phyloP scores from a whole-genome alignment of 2,329 filamentous ascomycete genomes.

The Aspergillus aculeatus region DNA sequence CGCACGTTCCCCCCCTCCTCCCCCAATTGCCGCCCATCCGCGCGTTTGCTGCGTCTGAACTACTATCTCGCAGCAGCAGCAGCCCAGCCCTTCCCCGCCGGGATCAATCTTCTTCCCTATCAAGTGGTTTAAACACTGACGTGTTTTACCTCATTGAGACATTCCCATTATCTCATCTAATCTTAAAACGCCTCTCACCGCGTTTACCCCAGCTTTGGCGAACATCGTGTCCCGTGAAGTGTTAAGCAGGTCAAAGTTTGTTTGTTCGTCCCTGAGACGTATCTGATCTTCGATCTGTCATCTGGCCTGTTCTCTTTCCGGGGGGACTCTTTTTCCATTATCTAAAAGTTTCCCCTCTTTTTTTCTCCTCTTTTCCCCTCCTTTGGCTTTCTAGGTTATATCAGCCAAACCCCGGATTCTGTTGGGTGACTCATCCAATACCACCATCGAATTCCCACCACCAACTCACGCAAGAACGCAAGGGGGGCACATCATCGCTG shows the following conservation, averaged over 20 bases:
- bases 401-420: background rate
- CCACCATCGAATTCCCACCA: background rate
- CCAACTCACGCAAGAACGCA: background rate
- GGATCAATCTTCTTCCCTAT: slow-evolving; percentile 10
- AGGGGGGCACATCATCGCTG: background rate
- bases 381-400: slow-evolving; percentile 3
- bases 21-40: slow-evolving; percentile 40
- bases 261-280: background rate
- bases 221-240: background rate
- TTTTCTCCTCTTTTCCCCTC: slow-evolving; percentile 2
- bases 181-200: background rate
- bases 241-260: background rate
- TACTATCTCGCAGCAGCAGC: background rate
- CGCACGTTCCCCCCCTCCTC: slow-evolving; percentile 41
- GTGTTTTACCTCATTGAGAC: slow-evolving; percentile 8
- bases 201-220: background rate
- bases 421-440: background rate
- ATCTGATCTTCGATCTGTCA: background rate
- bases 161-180: background rate
- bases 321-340: background rate
- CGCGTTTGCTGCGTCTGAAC: slow-evolving; percentile 37
- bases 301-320: slow-evolving; percentile 9
- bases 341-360: background rate
- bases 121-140: slow-evolving; percentile 5
- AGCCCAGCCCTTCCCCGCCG: slow-evolving; percentile 15